These are phyloP conservation scores for Hypoxylon sp. DNA, from an alignment of 2,329 filamentous ascomycete species.

Conservation along the genomic window DNA sequence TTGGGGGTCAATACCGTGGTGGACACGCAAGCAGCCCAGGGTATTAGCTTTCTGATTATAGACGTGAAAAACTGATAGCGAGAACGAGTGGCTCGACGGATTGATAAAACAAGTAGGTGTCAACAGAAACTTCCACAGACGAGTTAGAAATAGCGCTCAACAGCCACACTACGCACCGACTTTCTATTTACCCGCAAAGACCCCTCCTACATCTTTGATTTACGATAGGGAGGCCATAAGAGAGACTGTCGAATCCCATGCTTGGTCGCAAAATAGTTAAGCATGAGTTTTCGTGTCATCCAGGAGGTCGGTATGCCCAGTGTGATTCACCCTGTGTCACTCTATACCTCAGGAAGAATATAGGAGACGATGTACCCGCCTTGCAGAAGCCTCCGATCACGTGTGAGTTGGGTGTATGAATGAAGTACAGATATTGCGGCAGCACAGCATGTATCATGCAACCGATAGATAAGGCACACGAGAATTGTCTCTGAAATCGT, in stretches of 20 bases:
- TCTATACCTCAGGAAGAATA: neutral
- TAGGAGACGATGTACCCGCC: conserved; percentile 9
- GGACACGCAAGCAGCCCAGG: conserved; percentile 27
- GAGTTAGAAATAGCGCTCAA: neutral
- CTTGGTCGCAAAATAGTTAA: neutral
- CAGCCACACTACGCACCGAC: conserved; percentile 1
- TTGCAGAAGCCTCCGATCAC: conserved; percentile 8
- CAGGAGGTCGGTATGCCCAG: neutral
- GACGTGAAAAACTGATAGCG: conserved; percentile 8
- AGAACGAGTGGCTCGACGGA: neutral
- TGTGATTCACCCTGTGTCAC: conserved; percentile 11
- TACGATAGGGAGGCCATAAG: neutral
- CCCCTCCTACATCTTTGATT: neutral
- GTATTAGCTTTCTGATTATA: conserved; percentile 14
- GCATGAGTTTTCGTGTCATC: conserved; percentile 3
- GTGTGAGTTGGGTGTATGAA: conserved; percentile 24
- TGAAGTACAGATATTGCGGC: conserved; percentile 12
- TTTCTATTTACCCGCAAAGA: neutral
- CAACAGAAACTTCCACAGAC: neutral
- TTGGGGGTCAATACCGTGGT: conserved; percentile 17
- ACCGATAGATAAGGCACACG: conserved; percentile 20
- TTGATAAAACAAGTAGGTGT: neutral
- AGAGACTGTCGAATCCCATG: neutral
- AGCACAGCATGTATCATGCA: conserved; percentile 25
- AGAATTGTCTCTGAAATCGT: conserved; percentile 26